Conservation (phyloP, 805 yeast genomes). For the Candida vartiovaarae region DNA sequence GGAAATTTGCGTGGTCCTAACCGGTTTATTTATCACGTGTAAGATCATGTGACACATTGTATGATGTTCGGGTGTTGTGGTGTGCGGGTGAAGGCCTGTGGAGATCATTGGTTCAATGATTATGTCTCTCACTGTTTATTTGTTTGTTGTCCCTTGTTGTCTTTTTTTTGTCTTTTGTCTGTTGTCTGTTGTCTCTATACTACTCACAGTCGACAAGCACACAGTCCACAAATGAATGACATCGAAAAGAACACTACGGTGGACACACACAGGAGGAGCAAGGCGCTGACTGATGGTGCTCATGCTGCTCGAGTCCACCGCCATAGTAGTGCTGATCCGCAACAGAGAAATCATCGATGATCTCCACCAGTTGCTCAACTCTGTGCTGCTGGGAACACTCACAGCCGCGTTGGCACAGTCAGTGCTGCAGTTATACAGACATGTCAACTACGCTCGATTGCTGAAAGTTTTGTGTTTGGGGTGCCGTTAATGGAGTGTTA, state of each 20-base stretch:
- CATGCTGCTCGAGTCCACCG: constrained; percentile 5
- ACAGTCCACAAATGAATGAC: constrained; percentile 5
- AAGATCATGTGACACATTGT: too few relatives aligned
- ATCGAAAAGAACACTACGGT: constrained; percentile 15
- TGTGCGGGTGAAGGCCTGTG: too few relatives aligned
- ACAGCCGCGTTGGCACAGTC: constrained; percentile 21
- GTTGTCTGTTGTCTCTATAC: too few relatives aligned
- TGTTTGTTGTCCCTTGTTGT: not conserved
- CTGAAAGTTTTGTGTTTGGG: constrained; percentile 54
- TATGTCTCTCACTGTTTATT: not conserved
- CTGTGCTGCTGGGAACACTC: constrained; percentile 18
- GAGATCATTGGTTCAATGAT: too few relatives aligned
- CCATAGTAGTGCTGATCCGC: constrained; percentile 8
- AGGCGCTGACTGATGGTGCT: constrained; percentile 7
- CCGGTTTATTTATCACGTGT: too few relatives aligned
- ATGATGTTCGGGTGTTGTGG: too few relatives aligned
- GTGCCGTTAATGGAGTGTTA: constrained; percentile 48
- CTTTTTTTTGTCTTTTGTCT: too few relatives aligned
- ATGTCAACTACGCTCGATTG: constrained; percentile 13
- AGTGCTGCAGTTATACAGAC: constrained; percentile 17
- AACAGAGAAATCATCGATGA: constrained; percentile 19
- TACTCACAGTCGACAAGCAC: not conserved
- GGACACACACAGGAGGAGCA: constrained; percentile 3
- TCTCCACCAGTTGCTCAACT: constrained; percentile 20
- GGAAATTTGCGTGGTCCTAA: too few relatives aligned